A percentile compares a stretch with the other conserved stretches of the same genome.
Conservation (phyloP, 2,329 filamentous ascomycete species). For the Botrytis cinerea region DNA sequence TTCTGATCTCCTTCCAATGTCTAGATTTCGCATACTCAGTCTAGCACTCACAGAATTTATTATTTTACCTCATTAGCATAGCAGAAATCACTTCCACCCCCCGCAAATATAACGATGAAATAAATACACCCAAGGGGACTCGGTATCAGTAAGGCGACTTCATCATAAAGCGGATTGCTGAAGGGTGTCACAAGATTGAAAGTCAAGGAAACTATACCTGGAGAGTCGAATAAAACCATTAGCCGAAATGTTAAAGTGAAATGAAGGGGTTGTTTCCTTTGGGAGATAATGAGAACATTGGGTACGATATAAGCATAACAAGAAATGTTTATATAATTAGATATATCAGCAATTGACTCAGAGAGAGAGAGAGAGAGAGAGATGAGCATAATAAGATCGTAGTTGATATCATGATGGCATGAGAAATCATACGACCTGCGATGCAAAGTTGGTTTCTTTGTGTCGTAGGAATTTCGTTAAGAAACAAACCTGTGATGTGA, state of each 20-base stretch:
- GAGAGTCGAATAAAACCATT: neutral
- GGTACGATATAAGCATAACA: neutral
- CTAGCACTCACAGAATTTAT: neutral
- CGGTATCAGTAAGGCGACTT: neutral
- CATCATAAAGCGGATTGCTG: neutral
- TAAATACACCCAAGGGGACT: neutral
- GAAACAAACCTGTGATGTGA: neutral
- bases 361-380: too few species aligned
- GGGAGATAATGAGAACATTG: neutral
- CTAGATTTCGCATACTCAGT: neutral
- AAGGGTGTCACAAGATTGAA: conserved; percentile 2
- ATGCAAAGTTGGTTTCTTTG: neutral
- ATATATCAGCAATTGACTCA: neutral
- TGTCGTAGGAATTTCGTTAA: neutral
- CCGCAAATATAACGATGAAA: neutral
- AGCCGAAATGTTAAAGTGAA: neutral
- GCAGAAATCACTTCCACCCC: neutral
- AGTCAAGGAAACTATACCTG: neutral
- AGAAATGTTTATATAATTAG: neutral
- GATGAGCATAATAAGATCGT: neutral
- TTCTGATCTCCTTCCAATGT: neutral
- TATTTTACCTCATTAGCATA: neutral
- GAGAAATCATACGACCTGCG: neutral
- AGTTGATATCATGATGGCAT: neutral
- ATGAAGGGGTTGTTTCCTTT: neutral